These are phyloP conservation scores for Crucibulum laeve DNA, from an alignment of 768 basidiomycete genomes.

Conservation along the genomic window DNA sequence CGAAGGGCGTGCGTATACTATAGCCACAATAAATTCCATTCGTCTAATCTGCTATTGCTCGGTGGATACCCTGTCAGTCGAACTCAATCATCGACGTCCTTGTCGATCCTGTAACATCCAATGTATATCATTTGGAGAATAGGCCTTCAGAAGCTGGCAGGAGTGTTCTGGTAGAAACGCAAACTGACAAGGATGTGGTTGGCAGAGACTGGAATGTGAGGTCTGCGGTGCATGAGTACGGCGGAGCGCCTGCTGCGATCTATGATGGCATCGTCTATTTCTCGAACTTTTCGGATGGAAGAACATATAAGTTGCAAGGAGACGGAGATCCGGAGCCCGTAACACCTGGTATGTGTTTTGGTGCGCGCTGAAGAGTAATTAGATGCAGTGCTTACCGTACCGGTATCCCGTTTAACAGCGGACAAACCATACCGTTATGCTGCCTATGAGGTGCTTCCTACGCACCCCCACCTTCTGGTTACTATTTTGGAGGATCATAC, in stretches of 20 bases:
- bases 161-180: conserved; percentile 51
- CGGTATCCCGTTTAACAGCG: conserved; percentile 19
- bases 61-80: conserved; percentile 23
- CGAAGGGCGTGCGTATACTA: conserved; percentile 30
- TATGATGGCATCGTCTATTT: conserved; percentile 51
- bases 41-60: background rate
- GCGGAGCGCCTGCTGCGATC: conserved; percentile 58
- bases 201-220: conserved; percentile 54
- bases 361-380: background rate
- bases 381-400: background rate
- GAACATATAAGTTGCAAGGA: conserved; percentile 41
- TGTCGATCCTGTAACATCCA: conserved; percentile 44
- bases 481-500: conserved; percentile 74
- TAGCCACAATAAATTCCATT: background rate
- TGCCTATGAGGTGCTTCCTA: conserved; percentile 56
- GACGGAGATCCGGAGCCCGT: conserved; percentile 50
- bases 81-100: conserved; percentile 36
- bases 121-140: conserved; percentile 53
- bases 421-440: conserved; percentile 57
- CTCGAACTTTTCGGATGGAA: conserved; percentile 48
- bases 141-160: conserved; percentile 52
- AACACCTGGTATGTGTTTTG: conserved; percentile 51
- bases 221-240: conserved; percentile 66
- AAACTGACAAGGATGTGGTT: conserved; percentile 45
- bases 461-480: conserved; percentile 46